A percentile compares a stretch with the other conserved stretches of the same genome.
These are phyloP conservation scores for Serendipita vermifera DNA, from an alignment of 768 basidiomycete genomes.

Conservation along the genomic window DNA sequence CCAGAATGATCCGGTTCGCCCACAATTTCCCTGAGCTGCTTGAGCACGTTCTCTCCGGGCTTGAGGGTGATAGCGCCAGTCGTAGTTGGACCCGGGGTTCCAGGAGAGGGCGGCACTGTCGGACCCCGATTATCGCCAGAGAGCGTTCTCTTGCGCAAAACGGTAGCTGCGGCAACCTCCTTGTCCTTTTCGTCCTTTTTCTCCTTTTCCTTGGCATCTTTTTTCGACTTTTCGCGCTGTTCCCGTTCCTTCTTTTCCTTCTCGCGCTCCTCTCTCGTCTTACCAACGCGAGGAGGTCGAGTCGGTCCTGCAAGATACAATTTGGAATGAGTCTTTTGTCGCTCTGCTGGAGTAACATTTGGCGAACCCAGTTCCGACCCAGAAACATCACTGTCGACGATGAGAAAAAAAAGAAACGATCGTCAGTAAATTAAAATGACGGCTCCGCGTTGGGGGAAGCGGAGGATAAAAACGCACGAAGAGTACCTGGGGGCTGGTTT, in stretches of 20 bases:
- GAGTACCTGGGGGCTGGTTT: slow-evolving; percentile 74
- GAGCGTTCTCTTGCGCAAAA: slow-evolving; percentile 46
- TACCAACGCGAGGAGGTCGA: slow-evolving; percentile 26
- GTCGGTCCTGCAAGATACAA: slow-evolving; percentile 26
- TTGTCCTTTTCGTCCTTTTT: slow-evolving; percentile 14
- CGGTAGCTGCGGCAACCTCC: slow-evolving; percentile 17
- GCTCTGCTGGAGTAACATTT: background rate
- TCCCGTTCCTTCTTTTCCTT: slow-evolving; percentile 25
- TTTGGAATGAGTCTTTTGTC: slow-evolving; percentile 23
- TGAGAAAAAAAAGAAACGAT: background rate
- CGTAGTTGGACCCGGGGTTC: background rate
- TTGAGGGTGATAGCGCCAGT: slow-evolving; percentile 17
- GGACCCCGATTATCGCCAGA: slow-evolving; percentile 13
- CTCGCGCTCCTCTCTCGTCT: slow-evolving; percentile 32
- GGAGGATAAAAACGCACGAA: slow-evolving; percentile 33
- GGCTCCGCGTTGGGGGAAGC: background rate
- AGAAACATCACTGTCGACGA: background rate
- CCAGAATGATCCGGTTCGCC: slow-evolving; percentile 81
- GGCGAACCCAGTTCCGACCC: slow-evolving; percentile 6
- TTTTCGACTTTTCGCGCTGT: slow-evolving; percentile 18
- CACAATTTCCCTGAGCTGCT: slow-evolving; percentile 45
- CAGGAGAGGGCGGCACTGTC: background rate
- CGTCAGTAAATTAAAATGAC: background rate
- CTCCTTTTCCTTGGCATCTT: slow-evolving; percentile 18
- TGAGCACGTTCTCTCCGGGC: slow-evolving; percentile 58